Percentiles rank a stretch among this genome's conserved stretches.
phyloP scores from a whole-genome alignment of 495 filamentous ascomycete species.

The Hamigera avellanea region DNA sequence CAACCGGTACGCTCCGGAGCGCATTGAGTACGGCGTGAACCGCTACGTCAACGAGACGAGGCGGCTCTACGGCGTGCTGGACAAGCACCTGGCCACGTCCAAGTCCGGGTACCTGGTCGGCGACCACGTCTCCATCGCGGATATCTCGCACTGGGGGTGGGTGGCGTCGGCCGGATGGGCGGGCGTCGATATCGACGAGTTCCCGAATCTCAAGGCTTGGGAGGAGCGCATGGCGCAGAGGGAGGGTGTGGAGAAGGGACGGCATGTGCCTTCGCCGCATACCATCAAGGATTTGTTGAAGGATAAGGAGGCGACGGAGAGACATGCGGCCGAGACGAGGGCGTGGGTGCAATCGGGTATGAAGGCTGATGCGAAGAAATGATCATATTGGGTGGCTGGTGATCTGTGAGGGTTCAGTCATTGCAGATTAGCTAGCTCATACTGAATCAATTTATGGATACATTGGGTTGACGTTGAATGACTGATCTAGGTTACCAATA shows the following conservation, averaged over 20 bases:
- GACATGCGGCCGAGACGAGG: slow-evolving; percentile 31
- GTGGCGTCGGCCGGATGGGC: slow-evolving; percentile 52
- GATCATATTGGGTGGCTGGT: too few relatives aligned
- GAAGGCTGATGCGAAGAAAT: slow-evolving; percentile 44
- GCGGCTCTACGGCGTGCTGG: slow-evolving; percentile 69
- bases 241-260: slow-evolving; percentile 63
- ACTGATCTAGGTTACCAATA: too few relatives aligned
- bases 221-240: slow-evolving; percentile 53
- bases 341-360: slow-evolving; percentile 56
- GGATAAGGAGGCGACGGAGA: slow-evolving; percentile 43
- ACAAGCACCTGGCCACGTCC: slow-evolving; percentile 55
- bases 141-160: slow-evolving; percentile 77
- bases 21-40: slow-evolving; percentile 73
- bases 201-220: slow-evolving; percentile 69
- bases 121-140: slow-evolving; percentile 69
- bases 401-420: too few relatives aligned
- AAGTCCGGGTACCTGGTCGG: slow-evolving; percentile 66
- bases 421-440: too few relatives aligned
- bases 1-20: slow-evolving; percentile 73
- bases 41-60: slow-evolving; percentile 75
- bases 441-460: too few relatives aligned
- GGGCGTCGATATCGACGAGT: slow-evolving; percentile 65
- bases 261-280: slow-evolving; percentile 61
- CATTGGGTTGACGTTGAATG: too few relatives aligned
- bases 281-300: slow-evolving; percentile 48